Conservation (phyloP, 2,329 filamentous ascomycete genomes). For the Verticillium klebahnii region DNA sequence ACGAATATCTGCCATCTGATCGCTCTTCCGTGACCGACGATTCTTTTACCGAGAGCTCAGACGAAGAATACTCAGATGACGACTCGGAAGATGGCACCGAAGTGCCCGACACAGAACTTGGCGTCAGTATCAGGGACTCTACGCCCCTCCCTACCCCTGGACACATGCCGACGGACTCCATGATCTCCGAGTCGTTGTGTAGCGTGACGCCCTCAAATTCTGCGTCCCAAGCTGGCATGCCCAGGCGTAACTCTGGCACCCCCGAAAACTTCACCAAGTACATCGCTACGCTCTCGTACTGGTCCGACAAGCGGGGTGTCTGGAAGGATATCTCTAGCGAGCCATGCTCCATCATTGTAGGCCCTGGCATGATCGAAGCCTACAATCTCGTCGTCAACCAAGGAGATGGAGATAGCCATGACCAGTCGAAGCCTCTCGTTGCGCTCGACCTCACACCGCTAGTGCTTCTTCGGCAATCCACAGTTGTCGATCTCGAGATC, state of each 20-base stretch:
- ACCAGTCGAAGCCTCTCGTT: conserved; percentile 43
- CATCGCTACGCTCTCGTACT: conserved; percentile 55
- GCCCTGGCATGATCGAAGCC: conserved; percentile 55
- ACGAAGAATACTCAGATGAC: conserved; percentile 47
- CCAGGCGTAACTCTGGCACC: conserved; percentile 46
- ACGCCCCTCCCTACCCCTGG: conserved; percentile 23
- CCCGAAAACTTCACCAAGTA: conserved; percentile 41
- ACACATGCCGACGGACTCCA: conserved; percentile 28
- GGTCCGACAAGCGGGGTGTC: conserved; percentile 53
- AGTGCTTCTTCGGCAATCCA: conserved; percentile 85
- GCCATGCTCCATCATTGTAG: conserved; percentile 50
- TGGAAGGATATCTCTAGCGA: conserved; percentile 56
- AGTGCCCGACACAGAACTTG: conserved; percentile 53
- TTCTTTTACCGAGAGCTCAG: conserved; percentile 52
- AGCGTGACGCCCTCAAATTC: conserved; percentile 78
- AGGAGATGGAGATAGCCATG: conserved; percentile 23
- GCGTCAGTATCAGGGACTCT: conserved; percentile 48
- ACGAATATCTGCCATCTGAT: conserved; percentile 89
- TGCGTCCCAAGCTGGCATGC: conserved; percentile 64
- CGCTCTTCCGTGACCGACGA: conserved; percentile 58
- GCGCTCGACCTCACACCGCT: conserved; percentile 86
- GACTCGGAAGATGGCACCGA: conserved; percentile 55
- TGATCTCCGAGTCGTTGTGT: conserved; percentile 44
- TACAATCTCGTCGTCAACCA: conserved; percentile 37
- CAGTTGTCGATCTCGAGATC: conserved; percentile 88